These are phyloP conservation scores for Scheffersomyces lignosus DNA, from an alignment of 805 yeast species.

Conservation along the genomic window DNA sequence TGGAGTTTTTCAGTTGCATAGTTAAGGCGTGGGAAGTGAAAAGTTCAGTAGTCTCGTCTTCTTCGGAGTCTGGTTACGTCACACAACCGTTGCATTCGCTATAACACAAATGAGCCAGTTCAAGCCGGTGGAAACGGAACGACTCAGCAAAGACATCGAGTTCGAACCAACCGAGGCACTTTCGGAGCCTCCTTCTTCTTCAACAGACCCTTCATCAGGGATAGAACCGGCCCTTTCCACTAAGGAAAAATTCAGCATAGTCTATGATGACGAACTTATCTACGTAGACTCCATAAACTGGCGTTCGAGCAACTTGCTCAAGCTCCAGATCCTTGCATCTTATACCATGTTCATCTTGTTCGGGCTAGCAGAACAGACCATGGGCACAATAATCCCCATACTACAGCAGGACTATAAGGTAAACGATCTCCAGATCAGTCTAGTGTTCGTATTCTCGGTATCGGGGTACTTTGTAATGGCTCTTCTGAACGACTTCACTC, in stretches of 20 bases:
- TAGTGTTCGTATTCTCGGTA: conserved; percentile 52
- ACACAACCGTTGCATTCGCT: too few species aligned
- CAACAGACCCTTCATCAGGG: too few species aligned
- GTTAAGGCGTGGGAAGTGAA: too few species aligned
- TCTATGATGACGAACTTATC: conserved; percentile 26
- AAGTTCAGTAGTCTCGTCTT: too few species aligned
- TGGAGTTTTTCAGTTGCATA: too few species aligned
- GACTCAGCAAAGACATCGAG: too few species aligned
- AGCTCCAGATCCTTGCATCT: conserved; percentile 43
- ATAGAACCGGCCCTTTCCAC: too few species aligned
- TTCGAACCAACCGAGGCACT: too few species aligned
- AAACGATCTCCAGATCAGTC: conserved; percentile 48
- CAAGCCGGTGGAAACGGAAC: too few species aligned
- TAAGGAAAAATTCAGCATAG: conserved; percentile 13
- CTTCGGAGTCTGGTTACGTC: too few species aligned
- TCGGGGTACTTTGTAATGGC: conserved; percentile 59
- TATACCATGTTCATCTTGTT: conserved; percentile 43
- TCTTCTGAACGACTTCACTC: conserved; percentile 43
- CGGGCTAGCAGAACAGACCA: conserved; percentile 61
- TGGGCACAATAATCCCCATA: conserved; percentile 59
- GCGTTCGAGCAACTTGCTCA: conserved; percentile 35
- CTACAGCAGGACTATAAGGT: conserved; percentile 48
- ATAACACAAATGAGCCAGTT: too few species aligned
- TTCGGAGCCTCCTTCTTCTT: too few species aligned
- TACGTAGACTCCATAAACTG: conserved; percentile 41